Evolutionary conservation across 2,329 filamentous ascomycete genomes (phyloP).

Genomic region (Dactylellina haptotyla): DNA sequence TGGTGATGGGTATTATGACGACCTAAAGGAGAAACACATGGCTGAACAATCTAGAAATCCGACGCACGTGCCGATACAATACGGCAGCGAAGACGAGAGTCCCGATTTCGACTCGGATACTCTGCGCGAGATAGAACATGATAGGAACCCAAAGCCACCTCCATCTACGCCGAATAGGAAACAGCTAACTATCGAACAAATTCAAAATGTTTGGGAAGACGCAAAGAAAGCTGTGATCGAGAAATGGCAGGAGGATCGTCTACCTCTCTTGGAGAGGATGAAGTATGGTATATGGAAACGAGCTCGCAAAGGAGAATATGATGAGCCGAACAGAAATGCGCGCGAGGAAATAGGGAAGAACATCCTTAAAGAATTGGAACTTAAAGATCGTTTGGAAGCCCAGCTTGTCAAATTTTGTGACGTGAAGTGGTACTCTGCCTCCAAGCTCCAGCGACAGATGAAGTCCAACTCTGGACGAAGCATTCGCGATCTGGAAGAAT

Average conservation of each 20-base stretch:
- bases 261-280: constrained; percentile 1
- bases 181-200: constrained; percentile 9
- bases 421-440: constrained; percentile 28
- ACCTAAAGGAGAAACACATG: not conserved
- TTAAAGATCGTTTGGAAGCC: constrained; percentile 35
- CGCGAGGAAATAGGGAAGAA: constrained; percentile 15
- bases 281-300: constrained; percentile 22
- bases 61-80: not conserved
- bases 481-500: constrained; percentile 46
- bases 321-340: constrained; percentile 29
- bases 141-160: not conserved
- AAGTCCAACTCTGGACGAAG: constrained; percentile 31
- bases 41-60: not conserved
- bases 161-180: not conserved
- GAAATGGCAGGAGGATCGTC: not conserved
- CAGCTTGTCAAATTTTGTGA: constrained; percentile 35
- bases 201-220: not conserved
- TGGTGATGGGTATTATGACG: no score
- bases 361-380: constrained; percentile 4
- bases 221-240: not conserved
- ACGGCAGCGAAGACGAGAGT: not conserved
- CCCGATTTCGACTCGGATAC: constrained; percentile 18
- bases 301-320: not conserved
- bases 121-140: not conserved
- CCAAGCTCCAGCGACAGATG: constrained; percentile 36